A percentile compares a stretch with the other conserved stretches of the same genome.
These are phyloP conservation scores for Spergularia marina DNA, from an alignment of 148 eudicot genomes.

Conservation along the genomic window DNA sequence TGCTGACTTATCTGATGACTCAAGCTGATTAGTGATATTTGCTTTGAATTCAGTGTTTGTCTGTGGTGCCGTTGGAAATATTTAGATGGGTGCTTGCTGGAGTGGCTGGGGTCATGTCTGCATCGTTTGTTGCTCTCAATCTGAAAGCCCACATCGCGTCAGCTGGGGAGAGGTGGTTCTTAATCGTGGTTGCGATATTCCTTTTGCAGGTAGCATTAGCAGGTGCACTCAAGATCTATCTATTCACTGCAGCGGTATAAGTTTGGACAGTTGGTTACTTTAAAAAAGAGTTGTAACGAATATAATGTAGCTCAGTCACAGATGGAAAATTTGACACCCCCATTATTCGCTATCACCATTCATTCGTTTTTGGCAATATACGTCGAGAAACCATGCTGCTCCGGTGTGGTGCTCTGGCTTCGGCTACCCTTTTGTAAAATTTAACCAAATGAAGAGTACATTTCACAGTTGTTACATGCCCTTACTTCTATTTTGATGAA, in stretches of 20 bases:
- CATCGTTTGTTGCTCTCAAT: constrained; percentile 92
- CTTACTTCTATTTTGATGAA: too few relatives aligned
- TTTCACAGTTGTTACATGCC: not conserved
- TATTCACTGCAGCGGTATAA: constrained; percentile 69
- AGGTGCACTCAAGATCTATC: constrained; percentile 64
- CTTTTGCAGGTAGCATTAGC: constrained; percentile 88
- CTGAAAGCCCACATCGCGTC: constrained; percentile 78
- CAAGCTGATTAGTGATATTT: constrained; percentile 2
- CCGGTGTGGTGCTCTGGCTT: not conserved
- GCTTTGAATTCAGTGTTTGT: constrained; percentile 66
- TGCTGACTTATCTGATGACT: not conserved
- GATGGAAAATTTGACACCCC: constrained; percentile 19
- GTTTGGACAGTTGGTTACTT: not conserved
- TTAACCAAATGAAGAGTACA: not conserved
- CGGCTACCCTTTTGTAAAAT: not conserved
- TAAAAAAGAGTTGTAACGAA: not conserved
- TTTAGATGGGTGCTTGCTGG: constrained; percentile 91
- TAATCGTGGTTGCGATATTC: constrained; percentile 87
- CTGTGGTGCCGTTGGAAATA: constrained; percentile 66
- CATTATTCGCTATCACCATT: constrained; percentile 6
- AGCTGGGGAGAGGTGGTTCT: constrained; percentile 93
- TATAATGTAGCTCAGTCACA: constrained; percentile 22
- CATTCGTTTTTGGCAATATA: not conserved
- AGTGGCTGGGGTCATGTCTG: constrained; percentile 91
- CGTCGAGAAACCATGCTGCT: constrained; percentile 17